These are phyloP conservation scores for Colletotrichum sp. DNA, from an alignment of 2,329 filamentous ascomycete genomes.

Conservation along the genomic window DNA sequence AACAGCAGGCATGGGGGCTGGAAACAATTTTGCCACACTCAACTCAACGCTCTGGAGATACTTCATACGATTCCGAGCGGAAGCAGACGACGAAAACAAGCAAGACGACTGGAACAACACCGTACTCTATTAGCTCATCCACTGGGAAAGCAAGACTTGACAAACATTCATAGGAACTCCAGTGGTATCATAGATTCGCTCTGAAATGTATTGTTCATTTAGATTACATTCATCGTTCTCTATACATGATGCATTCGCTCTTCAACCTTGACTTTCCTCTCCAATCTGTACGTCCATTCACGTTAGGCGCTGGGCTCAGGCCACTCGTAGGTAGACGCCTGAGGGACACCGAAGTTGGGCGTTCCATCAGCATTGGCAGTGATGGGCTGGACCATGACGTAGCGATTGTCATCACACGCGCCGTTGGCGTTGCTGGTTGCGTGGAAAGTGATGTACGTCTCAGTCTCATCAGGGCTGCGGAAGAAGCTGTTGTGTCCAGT, in stretches of 20 bases:
- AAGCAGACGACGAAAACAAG: background rate
- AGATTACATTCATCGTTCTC: background rate
- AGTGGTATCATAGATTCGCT: background rate
- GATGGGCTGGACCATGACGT: conserved; percentile 58
- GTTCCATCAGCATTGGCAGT: conserved; percentile 55
- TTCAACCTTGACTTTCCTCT: background rate
- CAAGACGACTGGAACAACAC: background rate
- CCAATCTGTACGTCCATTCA: background rate
- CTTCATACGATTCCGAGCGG: background rate
- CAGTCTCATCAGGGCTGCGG: conserved; percentile 55
- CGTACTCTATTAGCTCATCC: background rate
- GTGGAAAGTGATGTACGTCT: conserved; percentile 63
- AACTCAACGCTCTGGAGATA: background rate
- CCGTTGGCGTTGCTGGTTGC: conserved; percentile 54
- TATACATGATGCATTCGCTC: background rate
- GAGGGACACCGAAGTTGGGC: conserved; percentile 53
- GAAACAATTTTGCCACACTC: background rate
- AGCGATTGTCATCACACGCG: conserved; percentile 57
- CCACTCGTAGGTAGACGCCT: conserved; percentile 26
- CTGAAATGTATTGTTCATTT: background rate
- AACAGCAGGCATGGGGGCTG: background rate
- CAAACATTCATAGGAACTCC: background rate
- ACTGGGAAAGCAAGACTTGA: background rate
- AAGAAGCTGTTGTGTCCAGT: conserved; percentile 66
- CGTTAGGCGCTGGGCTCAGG: conserved; percentile 18